phyloP scores from a whole-genome alignment of 108 stramenopile species.

The Nitzschia inconspicua region DNA sequence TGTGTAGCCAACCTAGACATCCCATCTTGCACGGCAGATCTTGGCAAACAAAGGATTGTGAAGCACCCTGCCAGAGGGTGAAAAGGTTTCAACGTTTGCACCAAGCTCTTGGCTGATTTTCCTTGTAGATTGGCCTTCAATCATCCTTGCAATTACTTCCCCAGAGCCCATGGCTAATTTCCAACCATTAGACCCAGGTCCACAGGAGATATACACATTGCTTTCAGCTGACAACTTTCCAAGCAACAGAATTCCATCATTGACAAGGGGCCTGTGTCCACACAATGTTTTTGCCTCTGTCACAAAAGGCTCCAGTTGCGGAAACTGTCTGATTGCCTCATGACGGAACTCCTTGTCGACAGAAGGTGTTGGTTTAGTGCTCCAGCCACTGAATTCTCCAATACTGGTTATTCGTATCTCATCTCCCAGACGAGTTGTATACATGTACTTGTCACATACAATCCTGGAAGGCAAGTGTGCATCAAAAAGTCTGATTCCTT shows the following conservation, averaged over 20 bases:
- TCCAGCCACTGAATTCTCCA: constrained; percentile 42
- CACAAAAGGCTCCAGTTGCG: constrained; percentile 16
- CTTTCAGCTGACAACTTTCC: constrained; percentile 15
- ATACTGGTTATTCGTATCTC: constrained; percentile 36
- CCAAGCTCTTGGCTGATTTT: constrained; percentile 23
- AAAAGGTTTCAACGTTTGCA: constrained; percentile 21
- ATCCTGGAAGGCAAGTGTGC: constrained; percentile 31
- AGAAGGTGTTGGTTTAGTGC: constrained; percentile 20
- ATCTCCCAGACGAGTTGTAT: constrained; percentile 31
- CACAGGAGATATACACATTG: constrained; percentile 28
- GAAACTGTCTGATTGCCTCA: constrained; percentile 29
- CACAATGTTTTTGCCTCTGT: constrained; percentile 14
- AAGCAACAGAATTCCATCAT: constrained; percentile 33
- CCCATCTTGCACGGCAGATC: constrained; percentile 30
- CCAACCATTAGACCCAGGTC: constrained; percentile 43
- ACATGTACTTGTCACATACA: constrained; percentile 37
- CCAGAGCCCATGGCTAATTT: constrained; percentile 44
- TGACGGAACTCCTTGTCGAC: constrained; percentile 29
- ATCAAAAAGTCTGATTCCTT: too few relatives aligned
- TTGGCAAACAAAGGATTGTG: constrained; percentile 28
- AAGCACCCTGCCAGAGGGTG: constrained; percentile 24
- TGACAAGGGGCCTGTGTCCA: constrained; percentile 31
- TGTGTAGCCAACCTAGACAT: too few relatives aligned
- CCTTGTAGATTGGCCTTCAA: constrained; percentile 19
- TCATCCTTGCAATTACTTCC: constrained; percentile 14